These are phyloP conservation scores for Mycena floridula DNA, from an alignment of 768 basidiomycete species.

Conservation along the genomic window DNA sequence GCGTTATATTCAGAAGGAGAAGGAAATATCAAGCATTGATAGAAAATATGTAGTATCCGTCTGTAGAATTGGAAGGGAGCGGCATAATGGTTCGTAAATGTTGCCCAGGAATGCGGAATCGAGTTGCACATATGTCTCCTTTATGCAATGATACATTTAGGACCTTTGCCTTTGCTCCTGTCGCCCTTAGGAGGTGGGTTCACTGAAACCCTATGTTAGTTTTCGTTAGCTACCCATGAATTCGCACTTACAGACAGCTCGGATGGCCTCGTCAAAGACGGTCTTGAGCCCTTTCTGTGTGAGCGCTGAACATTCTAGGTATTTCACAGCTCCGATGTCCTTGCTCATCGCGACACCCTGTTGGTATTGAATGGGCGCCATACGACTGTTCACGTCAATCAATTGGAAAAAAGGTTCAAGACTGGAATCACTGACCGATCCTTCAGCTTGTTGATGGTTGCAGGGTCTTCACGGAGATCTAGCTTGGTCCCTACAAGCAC, in stretches of 20 bases:
- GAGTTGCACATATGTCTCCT: too few species aligned
- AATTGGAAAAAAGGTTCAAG: background rate
- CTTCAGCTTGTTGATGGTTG: constrained; percentile 86
- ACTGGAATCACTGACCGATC: constrained; percentile 58
- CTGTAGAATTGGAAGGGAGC: too few species aligned
- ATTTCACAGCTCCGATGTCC: constrained; percentile 95
- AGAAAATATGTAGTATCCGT: too few species aligned
- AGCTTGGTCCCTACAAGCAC: constrained; percentile 96
- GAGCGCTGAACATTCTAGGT: constrained; percentile 91
- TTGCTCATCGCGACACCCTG: constrained; percentile 88
- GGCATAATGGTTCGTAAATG: too few species aligned
- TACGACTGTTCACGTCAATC: constrained; percentile 50
- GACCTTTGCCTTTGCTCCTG: constrained; percentile 40
- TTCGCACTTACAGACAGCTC: constrained; percentile 78
- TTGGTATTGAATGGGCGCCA: constrained; percentile 90
- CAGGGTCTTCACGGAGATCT: constrained; percentile 92
- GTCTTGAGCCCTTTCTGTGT: constrained; percentile 99
- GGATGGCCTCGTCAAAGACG: constrained; percentile 98
- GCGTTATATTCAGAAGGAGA: too few species aligned
- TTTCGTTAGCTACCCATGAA: constrained; percentile 1
- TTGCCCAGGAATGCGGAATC: too few species aligned
- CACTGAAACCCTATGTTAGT: constrained; percentile 40
- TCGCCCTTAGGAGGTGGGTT: constrained; percentile 64
- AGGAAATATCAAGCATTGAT: too few species aligned
- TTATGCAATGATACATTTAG: constrained; percentile 72